Evolutionary conservation across 2,329 filamentous ascomycete genomes (phyloP), one percentile per base, ranked within the genome.

Genomic region (Nemania bipapillata): DNA sequence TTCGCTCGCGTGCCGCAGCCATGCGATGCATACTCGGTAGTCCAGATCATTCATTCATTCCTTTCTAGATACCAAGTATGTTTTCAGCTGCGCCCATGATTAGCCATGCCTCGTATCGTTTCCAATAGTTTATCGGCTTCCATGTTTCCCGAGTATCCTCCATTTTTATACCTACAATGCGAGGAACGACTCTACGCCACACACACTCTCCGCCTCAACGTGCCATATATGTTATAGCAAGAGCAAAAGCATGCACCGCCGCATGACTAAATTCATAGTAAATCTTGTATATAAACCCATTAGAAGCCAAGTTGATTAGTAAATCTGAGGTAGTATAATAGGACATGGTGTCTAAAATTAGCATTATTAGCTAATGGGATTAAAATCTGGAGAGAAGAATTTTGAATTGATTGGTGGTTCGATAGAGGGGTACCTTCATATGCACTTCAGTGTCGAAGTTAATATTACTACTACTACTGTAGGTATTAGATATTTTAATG

Each of bases 161-260:
- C n/a, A n/a, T n/a, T n/a, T n/a, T n/a, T n/a, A n/a, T n/a, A n/a
- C n/a, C n/a, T n/a, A n/a, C n/a, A n/a, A n/a, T n/a, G n/a, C 54
- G 64, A 3, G 15, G 54, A 54, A 40, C 8, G 12, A 12, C 12
- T 20, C 59, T 40, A 4, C 24, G 49, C 40, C 45, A 64, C 8
- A 55, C 63, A 12, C 15, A 15, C 37, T 53, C 56, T 53, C 56
- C 6, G 61, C 40, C 57, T 70, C 68, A 2, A n/a, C 40, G 15
- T 63, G 61, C n/a, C 50, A 24, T n/a, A 64, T 61, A 9, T 61
- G 20, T 22, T 63, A 32, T 20, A 73, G 28, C 3, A 71, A 42
- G 5, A 63, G n/a, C n/a, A n/a, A n/a, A n/a, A n/a, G n/a, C n/a
- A n/a, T n/a, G n/a, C n/a, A n/a, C n/a, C n/a, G n/a, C n/a, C n/a